phyloP scores from a whole-genome alignment of 164 flowering plant genomes.

The Annona cherimola region DNA sequence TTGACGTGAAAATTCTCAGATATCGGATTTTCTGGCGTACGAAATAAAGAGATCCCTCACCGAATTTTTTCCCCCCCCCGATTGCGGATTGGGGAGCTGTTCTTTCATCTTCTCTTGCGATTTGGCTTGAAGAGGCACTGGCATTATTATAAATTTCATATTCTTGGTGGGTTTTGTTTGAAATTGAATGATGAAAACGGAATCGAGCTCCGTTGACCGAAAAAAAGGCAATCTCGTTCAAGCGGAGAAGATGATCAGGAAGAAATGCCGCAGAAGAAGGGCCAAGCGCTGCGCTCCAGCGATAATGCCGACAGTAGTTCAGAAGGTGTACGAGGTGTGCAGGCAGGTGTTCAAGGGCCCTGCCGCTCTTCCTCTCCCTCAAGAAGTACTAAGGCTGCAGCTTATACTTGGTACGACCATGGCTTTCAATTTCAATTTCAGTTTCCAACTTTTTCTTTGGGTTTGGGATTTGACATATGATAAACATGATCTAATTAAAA shows the following conservation, averaged over 20 bases:
- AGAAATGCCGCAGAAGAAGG: not conserved
- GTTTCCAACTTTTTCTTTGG: too few relatives aligned
- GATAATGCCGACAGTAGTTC: constrained; percentile 24
- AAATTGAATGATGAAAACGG: constrained; percentile 13
- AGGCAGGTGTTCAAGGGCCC: constrained; percentile 52
- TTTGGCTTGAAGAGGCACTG: not conserved
- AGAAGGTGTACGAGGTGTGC: constrained; percentile 45
- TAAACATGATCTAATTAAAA: too few relatives aligned
- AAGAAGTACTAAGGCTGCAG: constrained; percentile 40
- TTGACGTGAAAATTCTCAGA: not conserved
- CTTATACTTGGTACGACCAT: constrained; percentile 45
- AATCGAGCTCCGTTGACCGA: constrained; percentile 21
- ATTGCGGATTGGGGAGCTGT: not conserved
- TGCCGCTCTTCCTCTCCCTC: constrained; percentile 52
- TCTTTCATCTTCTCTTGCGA: not conserved
- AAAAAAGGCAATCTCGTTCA: constrained; percentile 10
- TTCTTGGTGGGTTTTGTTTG: not conserved
- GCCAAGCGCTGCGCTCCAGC: not conserved
- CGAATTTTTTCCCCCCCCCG: not conserved
- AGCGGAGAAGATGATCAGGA: constrained; percentile 9
- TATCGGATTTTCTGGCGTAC: not conserved
- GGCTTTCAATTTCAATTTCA: too few relatives aligned
- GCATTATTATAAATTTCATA: not conserved
- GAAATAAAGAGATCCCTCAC: not conserved
- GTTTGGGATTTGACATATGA: too few relatives aligned